Conservation (phyloP, 192 early-diverging fungal genomes). For the Linnemannia zychae region DNA sequence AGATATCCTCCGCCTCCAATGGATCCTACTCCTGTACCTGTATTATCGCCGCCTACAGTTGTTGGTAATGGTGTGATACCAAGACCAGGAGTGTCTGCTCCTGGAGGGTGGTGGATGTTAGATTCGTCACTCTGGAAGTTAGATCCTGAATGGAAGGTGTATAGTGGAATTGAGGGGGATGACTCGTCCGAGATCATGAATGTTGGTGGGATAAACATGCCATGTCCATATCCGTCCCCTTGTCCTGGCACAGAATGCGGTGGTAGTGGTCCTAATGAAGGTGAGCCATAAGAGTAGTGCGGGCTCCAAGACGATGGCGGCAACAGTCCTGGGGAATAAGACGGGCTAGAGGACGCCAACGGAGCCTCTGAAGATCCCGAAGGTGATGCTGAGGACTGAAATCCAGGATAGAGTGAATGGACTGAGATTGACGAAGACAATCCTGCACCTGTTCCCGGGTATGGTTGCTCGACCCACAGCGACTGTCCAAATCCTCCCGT, state of each 20-base stretch:
- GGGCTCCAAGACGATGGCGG: not conserved
- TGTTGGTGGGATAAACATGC: slow-evolving; percentile 6
- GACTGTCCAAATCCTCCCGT: not conserved
- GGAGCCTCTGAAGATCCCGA: not conserved
- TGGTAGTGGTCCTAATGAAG: not conserved
- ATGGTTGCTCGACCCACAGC: slow-evolving; percentile 4
- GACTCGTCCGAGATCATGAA: slow-evolving; percentile 29
- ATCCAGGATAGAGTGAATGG: slow-evolving; percentile 1
- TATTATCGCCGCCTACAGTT: not conserved
- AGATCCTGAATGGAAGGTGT: not conserved
- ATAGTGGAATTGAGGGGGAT: slow-evolving; percentile 18
- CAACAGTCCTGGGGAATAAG: not conserved
- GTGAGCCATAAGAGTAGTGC: not conserved
- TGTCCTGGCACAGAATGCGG: not conserved
- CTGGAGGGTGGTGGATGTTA: not conserved
- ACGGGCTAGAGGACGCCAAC: not conserved
- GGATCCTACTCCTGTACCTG: not conserved
- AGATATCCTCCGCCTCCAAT: not conserved
- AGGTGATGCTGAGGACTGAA: not conserved
- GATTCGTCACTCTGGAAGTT: not conserved
- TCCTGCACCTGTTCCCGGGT: not conserved
- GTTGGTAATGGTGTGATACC: not conserved
- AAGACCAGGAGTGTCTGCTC: not conserved
- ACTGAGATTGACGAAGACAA: not conserved
- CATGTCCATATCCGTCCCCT: not conserved